A percentile compares a stretch with the other conserved stretches of the same genome.
These are phyloP conservation scores for Fusarium praegraminearum DNA, from an alignment of 2,329 filamentous ascomycete species.

Conservation along the genomic window DNA sequence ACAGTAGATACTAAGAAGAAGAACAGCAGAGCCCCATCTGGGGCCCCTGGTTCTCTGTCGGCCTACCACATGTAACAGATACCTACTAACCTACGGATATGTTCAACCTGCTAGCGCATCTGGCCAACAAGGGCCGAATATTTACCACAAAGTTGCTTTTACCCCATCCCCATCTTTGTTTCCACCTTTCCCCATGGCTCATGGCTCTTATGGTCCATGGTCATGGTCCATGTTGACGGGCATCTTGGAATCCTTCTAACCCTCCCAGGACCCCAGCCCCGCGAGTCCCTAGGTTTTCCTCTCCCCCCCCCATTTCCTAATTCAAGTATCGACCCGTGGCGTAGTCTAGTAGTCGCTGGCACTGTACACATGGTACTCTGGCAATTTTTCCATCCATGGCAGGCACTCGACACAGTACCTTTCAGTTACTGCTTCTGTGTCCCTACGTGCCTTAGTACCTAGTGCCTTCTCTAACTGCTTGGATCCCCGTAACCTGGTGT, in stretches of 20 bases:
- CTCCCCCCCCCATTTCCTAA: conserved; percentile 23
- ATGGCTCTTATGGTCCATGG: neutral
- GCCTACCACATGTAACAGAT: conserved; percentile 45
- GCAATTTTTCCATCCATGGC: conserved; percentile 1
- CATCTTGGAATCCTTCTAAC: conserved; percentile 36
- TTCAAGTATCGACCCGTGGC: conserved; percentile 30
- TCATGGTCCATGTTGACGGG: conserved; percentile 5
- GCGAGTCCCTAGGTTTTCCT: conserved; percentile 33
- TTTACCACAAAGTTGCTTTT: conserved; percentile 34
- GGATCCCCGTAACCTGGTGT: conserved; percentile 40
- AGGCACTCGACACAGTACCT: conserved; percentile 3
- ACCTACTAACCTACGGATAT: neutral
- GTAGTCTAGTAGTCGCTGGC: conserved; percentile 29
- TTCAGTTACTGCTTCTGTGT: neutral
- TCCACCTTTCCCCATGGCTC: conserved; percentile 23
- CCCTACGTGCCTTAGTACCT: neutral
- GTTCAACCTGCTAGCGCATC: neutral
- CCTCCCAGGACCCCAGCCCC: conserved; percentile 40
- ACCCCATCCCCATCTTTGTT: conserved; percentile 39
- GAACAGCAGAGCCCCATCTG: conserved; percentile 46
- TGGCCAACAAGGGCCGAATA: conserved; percentile 34
- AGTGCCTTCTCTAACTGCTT: conserved; percentile 29
- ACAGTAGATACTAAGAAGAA: conserved; percentile 22
- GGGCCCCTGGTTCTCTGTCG: conserved; percentile 37
- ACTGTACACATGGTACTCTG: conserved; percentile 12